phyloP scores from a whole-genome alignment of 177 flowering plant genomes.

The Tripterygium wilfordii region DNA sequence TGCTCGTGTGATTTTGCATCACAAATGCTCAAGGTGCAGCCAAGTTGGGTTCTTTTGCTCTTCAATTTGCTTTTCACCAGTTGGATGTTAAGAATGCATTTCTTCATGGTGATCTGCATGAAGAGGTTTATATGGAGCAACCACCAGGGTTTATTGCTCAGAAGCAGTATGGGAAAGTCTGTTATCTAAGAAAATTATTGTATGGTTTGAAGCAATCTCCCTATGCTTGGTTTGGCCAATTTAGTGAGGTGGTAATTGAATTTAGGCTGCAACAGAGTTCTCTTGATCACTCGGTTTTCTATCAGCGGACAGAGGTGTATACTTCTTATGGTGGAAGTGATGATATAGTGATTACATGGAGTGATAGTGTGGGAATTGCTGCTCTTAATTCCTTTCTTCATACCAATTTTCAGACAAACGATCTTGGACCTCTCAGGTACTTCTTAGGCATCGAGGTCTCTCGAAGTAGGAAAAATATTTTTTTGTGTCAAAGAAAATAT shows the following conservation, averaged over 20 bases:
- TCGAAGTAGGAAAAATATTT: not conserved
- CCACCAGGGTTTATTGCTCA: slow-evolving; percentile 1
- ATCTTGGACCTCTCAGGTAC: not conserved
- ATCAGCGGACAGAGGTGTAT: not conserved
- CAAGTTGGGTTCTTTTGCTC: too few relatives aligned
- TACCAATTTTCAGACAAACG: not conserved
- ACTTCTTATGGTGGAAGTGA: not conserved
- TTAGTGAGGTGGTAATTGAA: not conserved
- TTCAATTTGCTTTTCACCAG: not conserved
- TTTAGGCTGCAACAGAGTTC: not conserved
- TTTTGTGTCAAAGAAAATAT: slow-evolving; percentile 1
- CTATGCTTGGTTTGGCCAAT: slow-evolving; percentile 1
- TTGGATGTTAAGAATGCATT: not conserved
- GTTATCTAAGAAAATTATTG: not conserved
- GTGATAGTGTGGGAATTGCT: not conserved
- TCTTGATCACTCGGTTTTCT: not conserved
- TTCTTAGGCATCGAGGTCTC: not conserved
- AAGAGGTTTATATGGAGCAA: slow-evolving; percentile 2
- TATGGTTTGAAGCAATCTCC: not conserved
- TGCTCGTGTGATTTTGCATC: too few relatives aligned
- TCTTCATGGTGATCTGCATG: not conserved
- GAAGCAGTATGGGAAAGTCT: not conserved
- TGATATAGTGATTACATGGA: not conserved
- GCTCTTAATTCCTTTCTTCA: not conserved
- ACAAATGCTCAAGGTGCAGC: too few relatives aligned